Percentiles rank a stretch among this genome's conserved stretches.
Conservation (phyloP, 1,284 basidiomycete genomes). For the Tetrapyrgos nigripes region DNA sequence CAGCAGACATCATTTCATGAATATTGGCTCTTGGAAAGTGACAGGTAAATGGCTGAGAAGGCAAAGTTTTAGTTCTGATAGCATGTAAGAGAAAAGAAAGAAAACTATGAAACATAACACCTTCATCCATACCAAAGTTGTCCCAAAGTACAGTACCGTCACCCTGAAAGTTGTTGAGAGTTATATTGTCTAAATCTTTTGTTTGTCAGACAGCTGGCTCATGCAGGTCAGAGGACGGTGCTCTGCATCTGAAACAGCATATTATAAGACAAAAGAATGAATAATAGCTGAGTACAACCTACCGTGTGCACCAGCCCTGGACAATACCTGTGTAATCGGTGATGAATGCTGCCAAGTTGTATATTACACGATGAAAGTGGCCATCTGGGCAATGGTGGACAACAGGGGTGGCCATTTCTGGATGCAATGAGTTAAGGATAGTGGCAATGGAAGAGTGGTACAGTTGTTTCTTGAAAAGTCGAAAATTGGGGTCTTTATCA, state of each 20-base stretch:
- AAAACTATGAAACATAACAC: slow-evolving; percentile 24
- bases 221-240: too few relatives aligned
- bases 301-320: slow-evolving; percentile 22
- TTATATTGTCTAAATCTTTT: slow-evolving; percentile 12
- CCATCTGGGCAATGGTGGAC: slow-evolving; percentile 20
- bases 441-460: slow-evolving; percentile 16
- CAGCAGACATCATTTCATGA: slow-evolving; percentile 29
- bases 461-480: slow-evolving; percentile 19
- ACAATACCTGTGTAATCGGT: slow-evolving; percentile 24
- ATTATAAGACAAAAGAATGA: background rate
- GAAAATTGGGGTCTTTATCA: slow-evolving; percentile 23
- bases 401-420: slow-evolving; percentile 16
- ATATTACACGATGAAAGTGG: slow-evolving; percentile 18
- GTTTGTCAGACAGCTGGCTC: slow-evolving; percentile 11
- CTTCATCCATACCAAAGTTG: slow-evolving; percentile 27
- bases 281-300: background rate
- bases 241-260: too few relatives aligned
- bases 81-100: background rate
- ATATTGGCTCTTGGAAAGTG: slow-evolving; percentile 32
- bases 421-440: slow-evolving; percentile 15
- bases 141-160: slow-evolving; percentile 24
- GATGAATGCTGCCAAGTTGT: slow-evolving; percentile 19
- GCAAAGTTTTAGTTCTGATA: too few relatives aligned
- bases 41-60: slow-evolving; percentile 18
- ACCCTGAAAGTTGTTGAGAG: slow-evolving; percentile 7